phyloP scores from a whole-genome alignment of 192 early-diverging fungal genomes.

The Linnemannia zychae region DNA sequence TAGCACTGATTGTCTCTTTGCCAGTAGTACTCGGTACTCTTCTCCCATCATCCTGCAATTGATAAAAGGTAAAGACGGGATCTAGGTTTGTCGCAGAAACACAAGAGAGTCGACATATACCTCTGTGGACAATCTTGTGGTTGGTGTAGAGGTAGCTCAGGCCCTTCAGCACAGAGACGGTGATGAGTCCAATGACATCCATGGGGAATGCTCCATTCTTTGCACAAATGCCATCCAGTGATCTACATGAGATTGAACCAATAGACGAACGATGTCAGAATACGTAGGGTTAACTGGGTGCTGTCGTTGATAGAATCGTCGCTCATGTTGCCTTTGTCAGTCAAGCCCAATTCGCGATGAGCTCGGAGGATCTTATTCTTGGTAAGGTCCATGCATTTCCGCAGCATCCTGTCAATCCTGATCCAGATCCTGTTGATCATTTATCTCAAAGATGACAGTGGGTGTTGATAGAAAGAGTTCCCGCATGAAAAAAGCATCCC shows the following conservation, averaged over 20 bases:
- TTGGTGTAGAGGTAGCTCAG: conserved; percentile 90
- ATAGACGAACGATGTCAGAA: neutral
- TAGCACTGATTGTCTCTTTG: neutral
- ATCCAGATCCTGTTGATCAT: neutral
- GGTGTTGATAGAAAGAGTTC: neutral
- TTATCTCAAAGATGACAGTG: neutral
- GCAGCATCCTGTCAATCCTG: neutral
- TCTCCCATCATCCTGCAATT: neutral
- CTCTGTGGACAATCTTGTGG: conserved; percentile 95
- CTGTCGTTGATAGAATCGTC: too few relatives aligned
- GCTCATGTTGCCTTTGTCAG: neutral
- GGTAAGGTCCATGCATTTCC: neutral
- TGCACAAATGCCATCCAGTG: conserved; percentile 93
- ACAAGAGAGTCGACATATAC: conserved; percentile 56
- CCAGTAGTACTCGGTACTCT: neutral
- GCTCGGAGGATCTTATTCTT: neutral
- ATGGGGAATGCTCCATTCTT: conserved; percentile 92
- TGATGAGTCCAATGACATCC: conserved; percentile 87
- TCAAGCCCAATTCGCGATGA: neutral
- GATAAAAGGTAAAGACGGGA: neutral
- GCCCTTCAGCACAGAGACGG: conserved; percentile 83
- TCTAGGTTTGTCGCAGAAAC: neutral
- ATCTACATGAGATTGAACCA: conserved; percentile 48
- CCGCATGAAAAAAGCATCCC: neutral
- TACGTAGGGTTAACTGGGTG: neutral